Base-by-base conservation (phyloP, 192 early-diverging fungal species). In the Phlyctochytrium planicorne region DNA sequence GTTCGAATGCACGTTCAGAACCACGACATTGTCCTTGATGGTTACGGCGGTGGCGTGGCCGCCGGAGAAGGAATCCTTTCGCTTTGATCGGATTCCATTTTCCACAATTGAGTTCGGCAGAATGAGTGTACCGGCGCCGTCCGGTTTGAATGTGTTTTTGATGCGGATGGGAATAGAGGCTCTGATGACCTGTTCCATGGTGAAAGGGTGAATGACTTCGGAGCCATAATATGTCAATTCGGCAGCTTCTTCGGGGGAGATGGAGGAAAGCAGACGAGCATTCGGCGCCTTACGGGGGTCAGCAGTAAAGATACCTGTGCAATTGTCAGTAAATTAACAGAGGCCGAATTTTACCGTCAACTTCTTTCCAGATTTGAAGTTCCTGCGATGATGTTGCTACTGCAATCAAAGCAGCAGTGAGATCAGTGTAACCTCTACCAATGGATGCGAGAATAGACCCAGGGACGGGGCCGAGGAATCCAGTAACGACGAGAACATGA, bases 101-200 rank as follows among this genome's bases (percentile, higher is more conserved):
- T 17, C 17, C 1, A 1, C 0, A 4, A 6, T 27, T 34, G 60
- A 62, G 0, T 33, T 27, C 17, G 63, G 63, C 34, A 65, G 37
- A 71, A 99, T 95, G 59, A 98, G 84, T 40, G 97, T 99, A 34
- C 97, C 97, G 12, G 82, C 77, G 31, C 94, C 94, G n/a, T 72
- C 79, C 3, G 97, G 95, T 57, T 95, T 94, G 74, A 95, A 93
- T 25, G 96, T 93, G 73, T 99, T 99, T 70, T 98, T 99, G 79
- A 99, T 99, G 70, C 97, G 91, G 76, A 99, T 98, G 2, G 97
- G 97, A 71, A 99, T 98, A 47, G 85, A 80, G 20, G 93, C 91
- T 35, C 95, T 90, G 71, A 99, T 99, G 35, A 97, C 94, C 71
- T 99, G 97, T 69, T 99, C 94, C 97, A 99, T 99, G 2, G 97